Evolutionary conservation across 2,329 filamentous ascomycete genomes (phyloP).

Genomic region (Bipolaris bicolor): DNA sequence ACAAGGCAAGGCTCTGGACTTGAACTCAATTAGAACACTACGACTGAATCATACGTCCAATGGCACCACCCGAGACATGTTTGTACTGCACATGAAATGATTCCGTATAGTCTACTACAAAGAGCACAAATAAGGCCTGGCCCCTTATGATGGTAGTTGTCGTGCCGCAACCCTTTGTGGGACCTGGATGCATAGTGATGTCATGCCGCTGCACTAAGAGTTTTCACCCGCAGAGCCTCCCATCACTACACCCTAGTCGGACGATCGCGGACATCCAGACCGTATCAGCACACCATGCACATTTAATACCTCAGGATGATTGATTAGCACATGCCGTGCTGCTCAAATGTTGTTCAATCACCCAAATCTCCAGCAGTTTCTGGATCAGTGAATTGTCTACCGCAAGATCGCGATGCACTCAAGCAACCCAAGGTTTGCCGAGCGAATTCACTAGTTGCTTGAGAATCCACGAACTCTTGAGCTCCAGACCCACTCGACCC

Average conservation of each 20-base stretch:
- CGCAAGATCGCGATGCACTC: neutral
- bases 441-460: slow-evolving; percentile 1
- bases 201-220: slow-evolving; percentile 7
- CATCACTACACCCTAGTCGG: slow-evolving; percentile 10
- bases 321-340: neutral
- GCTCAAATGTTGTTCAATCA: neutral
- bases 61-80: too few species aligned
- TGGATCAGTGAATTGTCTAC: too few species aligned
- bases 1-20: too few species aligned
- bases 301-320: neutral
- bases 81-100: neutral
- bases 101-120: neutral
- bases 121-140: neutral
- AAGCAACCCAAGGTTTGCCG: slow-evolving; percentile 4
- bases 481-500: slow-evolving; percentile 3
- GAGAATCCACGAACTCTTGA: slow-evolving; percentile 3
- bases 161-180: slow-evolving; percentile 5
- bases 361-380: neutral
- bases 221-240: slow-evolving; percentile 17
- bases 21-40: too few species aligned
- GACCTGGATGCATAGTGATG: slow-evolving; percentile 9
- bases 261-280: slow-evolving; percentile 7
- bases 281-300: neutral
- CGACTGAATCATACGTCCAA: too few species aligned
- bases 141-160: slow-evolving; percentile 1